phyloP scores from a whole-genome alignment of 148 eudicot species.

The Fagopyrum homotropicum region DNA sequence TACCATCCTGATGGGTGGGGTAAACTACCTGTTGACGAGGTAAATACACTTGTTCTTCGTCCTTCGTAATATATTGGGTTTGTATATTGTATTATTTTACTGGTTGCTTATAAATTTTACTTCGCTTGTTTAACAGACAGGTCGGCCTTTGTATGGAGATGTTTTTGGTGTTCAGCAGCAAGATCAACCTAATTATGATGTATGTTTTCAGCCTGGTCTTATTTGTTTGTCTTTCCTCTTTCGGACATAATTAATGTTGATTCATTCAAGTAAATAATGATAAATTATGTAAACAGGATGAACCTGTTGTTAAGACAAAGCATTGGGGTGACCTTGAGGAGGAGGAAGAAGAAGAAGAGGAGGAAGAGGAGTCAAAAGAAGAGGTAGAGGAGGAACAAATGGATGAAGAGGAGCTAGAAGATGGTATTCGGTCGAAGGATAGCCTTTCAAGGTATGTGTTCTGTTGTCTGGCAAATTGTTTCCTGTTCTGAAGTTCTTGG shows the following conservation, averaged over 20 bases:
- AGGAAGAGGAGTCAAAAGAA: constrained; percentile 70
- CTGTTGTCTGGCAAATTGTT: not conserved
- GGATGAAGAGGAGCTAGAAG: constrained; percentile 77
- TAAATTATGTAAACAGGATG: constrained; percentile 45
- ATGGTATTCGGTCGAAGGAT: constrained; percentile 82
- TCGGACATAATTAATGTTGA: not conserved
- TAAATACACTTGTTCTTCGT: constrained; percentile 26
- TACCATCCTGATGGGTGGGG: constrained; percentile 99
- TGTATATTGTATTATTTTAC: not conserved
- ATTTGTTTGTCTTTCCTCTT: not conserved
- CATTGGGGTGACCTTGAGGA: constrained; percentile 99
- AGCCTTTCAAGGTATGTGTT: constrained; percentile 82
- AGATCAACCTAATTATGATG: constrained; percentile 87
- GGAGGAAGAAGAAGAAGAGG: constrained; percentile 83
- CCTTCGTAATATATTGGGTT: not conserved
- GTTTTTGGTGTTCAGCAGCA: constrained; percentile 82
- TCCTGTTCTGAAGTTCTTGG: not conserved
- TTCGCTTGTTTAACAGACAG: constrained; percentile 34
- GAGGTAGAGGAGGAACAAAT: constrained; percentile 47
- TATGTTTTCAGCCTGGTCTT: constrained; percentile 17
- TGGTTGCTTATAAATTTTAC: not conserved
- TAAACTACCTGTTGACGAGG: constrained; percentile 98
- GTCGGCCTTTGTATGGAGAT: constrained; percentile 92
- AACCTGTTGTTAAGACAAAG: constrained; percentile 84
- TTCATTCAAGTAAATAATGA: not conserved